A percentile compares a stretch with the other conserved stretches of the same genome.
Evolutionary conservation across 2,329 filamentous ascomycete species (phyloP).

Genomic region (Colletotrichum shisoi): DNA sequence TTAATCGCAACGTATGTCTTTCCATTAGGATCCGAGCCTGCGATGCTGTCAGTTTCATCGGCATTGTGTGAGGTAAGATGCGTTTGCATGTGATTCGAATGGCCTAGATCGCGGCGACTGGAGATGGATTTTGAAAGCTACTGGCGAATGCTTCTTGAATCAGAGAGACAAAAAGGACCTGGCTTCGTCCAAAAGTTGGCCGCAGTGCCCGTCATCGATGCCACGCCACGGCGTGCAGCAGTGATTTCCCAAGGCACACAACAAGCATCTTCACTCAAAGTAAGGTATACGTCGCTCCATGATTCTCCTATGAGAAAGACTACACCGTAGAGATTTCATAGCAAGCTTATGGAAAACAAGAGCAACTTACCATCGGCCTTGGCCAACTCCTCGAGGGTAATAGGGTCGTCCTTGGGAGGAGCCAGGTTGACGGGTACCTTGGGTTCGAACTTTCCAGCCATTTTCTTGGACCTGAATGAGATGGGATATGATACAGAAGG

Average conservation of each 20-base stretch:
- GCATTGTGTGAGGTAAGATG: neutral
- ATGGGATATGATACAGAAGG: neutral
- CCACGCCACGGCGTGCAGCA: too few relatives aligned
- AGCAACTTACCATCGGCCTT: constrained; percentile 79
- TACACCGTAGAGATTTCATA: neutral
- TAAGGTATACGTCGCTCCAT: neutral
- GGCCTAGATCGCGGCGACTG: neutral
- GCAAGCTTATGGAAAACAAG: neutral
- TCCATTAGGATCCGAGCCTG: constrained; percentile 35
- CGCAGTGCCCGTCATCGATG: neutral
- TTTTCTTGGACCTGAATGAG: constrained; percentile 46
- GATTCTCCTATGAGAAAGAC: neutral
- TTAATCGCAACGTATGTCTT: constrained; percentile 71
- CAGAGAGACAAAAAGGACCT: neutral
- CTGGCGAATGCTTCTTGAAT: neutral
- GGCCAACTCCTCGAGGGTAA: constrained; percentile 79
- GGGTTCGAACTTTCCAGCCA: constrained; percentile 77
- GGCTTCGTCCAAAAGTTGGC: neutral
- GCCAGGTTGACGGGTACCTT: constrained; percentile 78
- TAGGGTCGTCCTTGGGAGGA: constrained; percentile 86
- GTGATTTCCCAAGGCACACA: neutral
- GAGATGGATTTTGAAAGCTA: too few relatives aligned
- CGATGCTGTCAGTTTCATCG: constrained; percentile 3
- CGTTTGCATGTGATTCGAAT: neutral
- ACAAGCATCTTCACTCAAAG: neutral